phyloP scores from a whole-genome alignment of 73 alveolate species.

The Halteria grandinella region DNA sequence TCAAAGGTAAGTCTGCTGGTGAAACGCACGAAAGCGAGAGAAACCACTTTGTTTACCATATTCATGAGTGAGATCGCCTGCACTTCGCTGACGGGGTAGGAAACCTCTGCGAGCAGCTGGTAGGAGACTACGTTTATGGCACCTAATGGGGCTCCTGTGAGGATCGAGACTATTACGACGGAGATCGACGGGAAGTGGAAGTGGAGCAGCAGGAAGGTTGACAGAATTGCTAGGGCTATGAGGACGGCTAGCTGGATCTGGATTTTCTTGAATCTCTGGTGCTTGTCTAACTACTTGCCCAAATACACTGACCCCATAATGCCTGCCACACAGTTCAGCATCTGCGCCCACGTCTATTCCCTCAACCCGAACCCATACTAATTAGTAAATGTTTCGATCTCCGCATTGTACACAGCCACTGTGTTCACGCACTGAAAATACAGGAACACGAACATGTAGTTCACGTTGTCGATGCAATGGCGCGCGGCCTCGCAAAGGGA shows the following conservation, averaged over 20 bases:
- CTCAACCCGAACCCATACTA: slow-evolving; percentile 55
- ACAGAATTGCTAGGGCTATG: too few species aligned
- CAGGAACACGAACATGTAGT: slow-evolving; percentile 41
- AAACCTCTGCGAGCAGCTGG: slow-evolving; percentile 81
- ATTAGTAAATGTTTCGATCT: slow-evolving; percentile 45
- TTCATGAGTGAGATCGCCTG: slow-evolving; percentile 79
- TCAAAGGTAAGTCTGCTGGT: background rate
- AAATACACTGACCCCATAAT: slow-evolving; percentile 64
- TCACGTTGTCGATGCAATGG: slow-evolving; percentile 34
- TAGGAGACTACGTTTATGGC: slow-evolving; percentile 78
- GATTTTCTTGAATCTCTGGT: slow-evolving; percentile 51
- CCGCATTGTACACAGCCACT: slow-evolving; percentile 62
- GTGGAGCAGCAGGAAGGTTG: too few species aligned
- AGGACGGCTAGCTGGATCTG: slow-evolving; percentile 50
- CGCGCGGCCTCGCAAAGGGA: slow-evolving; percentile 15
- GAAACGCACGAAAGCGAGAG: background rate
- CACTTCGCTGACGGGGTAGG: slow-evolving; percentile 89
- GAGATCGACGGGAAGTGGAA: too few species aligned
- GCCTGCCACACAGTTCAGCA: slow-evolving; percentile 59
- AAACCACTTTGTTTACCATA: too few species aligned
- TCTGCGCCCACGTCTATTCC: slow-evolving; percentile 62
- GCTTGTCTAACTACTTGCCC: slow-evolving; percentile 60
- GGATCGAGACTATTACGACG: too few species aligned
- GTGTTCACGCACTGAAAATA: slow-evolving; percentile 49
- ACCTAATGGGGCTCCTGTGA: too few species aligned